These are phyloP conservation scores for Gossypioides kirkii DNA, from an alignment of 345 rosid species.

Conservation along the genomic window DNA sequence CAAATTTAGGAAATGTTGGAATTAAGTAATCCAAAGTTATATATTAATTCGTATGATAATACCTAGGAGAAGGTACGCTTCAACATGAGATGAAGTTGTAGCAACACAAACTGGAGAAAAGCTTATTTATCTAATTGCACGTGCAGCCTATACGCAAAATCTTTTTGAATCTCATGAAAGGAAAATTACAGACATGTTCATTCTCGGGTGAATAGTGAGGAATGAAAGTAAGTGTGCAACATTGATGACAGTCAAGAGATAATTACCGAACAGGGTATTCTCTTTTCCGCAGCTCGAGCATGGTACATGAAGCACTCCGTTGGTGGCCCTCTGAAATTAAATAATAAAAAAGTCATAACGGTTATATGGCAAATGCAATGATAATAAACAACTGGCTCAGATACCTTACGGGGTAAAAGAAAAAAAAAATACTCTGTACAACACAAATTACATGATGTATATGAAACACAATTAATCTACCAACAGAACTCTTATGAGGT, in stretches of 20 bases:
- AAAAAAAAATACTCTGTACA: background rate
- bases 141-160: background rate
- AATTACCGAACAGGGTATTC: slow-evolving; percentile 52
- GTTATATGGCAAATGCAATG: background rate
- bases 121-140: background rate
- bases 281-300: slow-evolving; percentile 76
- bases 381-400: background rate
- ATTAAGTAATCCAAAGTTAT: background rate
- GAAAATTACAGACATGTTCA: background rate
- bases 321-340: slow-evolving; percentile 79
- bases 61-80: background rate
- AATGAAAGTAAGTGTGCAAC: slow-evolving; percentile 11
- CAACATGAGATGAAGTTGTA: background rate
- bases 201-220: background rate
- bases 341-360: background rate
- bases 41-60: background rate
- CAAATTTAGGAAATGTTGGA: background rate
- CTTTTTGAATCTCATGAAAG: background rate
- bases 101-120: background rate
- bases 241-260: slow-evolving; percentile 10
- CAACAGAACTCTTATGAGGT: background rate
- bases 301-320: slow-evolving; percentile 85
- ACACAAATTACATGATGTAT: background rate
- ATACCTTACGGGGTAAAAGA: background rate
- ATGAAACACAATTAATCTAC: background rate